Evolutionary conservation across 768 basidiomycete genomes (phyloP), one percentile per base, ranked within the genome.

Genomic region (Boletus eberwhitei): DNA sequence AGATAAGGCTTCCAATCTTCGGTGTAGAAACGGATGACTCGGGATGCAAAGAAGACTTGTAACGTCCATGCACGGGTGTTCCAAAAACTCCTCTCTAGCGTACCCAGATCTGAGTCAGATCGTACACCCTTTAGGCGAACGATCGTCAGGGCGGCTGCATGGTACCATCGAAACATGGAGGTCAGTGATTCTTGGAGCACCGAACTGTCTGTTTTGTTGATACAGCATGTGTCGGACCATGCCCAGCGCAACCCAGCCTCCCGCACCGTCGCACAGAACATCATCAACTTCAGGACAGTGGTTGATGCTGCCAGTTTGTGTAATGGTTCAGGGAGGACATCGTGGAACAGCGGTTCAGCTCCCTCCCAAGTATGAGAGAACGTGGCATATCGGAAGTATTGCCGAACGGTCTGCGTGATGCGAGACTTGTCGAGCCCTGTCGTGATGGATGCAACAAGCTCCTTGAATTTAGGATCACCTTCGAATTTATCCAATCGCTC

Each of bases 211-310:
- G 19, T 22, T 32, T 58, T 62, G 49, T 61, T 55, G 40, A 62
- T 59, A 38, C 62, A 63, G 4, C 52, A 58, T 0, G 60, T 54
- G 11, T 61, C 60, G 1, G 24, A 26, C 62, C 59, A 62, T 13
- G 48, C 61, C 45, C 52, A 57, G 7, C 17, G 22, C 17, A 40
- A 44, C 1, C 52, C 52, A 2, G 55, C 51, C 9, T 53, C 50
- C 19, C 21, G 45, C 19, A 4, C 21, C 16, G 14, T 31, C 32
- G 8, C 9, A 32, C 51, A 57, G 26, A 57, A 57, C 32, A 37
- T 53, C 24, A 21, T 38, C n/a, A 57, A 29, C 37, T 57, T 57
- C 8, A 6, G 8, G 5, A 40, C 5, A 1, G 14, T 41, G 24
- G 50, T 12, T 8, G 38, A 35, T 40, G 4, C 29, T 16, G 34